Evolutionary conservation across 2,329 filamentous ascomycete genomes (phyloP).

Genomic region (Alternaria sp.): DNA sequence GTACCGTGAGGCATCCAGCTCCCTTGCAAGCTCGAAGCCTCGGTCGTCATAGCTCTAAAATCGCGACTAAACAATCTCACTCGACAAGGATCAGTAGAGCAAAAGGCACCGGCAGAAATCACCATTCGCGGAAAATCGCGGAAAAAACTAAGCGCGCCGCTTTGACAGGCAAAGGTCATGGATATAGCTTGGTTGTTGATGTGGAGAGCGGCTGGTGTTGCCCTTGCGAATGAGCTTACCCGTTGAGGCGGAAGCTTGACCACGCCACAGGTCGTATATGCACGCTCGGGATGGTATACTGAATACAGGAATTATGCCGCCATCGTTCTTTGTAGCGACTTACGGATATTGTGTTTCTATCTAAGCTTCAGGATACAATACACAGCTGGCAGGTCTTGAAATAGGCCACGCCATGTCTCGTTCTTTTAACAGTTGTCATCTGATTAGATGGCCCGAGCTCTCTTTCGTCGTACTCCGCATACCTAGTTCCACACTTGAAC

Average conservation of each 20-base stretch:
- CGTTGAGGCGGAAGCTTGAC: conserved; percentile 35
- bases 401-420: not conserved
- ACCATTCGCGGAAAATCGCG: conserved; percentile 39
- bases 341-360: not conserved
- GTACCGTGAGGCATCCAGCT: not conserved
- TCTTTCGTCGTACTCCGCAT: not conserved
- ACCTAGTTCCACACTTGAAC: not conserved
- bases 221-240: conserved; percentile 26
- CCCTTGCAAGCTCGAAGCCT: conserved; percentile 16
- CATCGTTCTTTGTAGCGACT: not conserved
- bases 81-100: conserved; percentile 7
- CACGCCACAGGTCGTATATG: conserved; percentile 23
- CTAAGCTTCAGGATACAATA: not conserved
- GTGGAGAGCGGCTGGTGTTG: conserved; percentile 36
- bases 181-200: conserved; percentile 29
- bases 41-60: conserved; percentile 14
- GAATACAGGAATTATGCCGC: conserved; percentile 22
- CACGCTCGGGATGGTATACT: conserved; percentile 27
- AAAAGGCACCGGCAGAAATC: conserved; percentile 16
- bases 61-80: conserved; percentile 12
- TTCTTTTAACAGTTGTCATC: not conserved
- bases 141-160: conserved; percentile 28
- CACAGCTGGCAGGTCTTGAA: not conserved
- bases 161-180: conserved; percentile 20
- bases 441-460: not conserved